These are phyloP conservation scores for Cubamyces lactineus DNA, from an alignment of 768 basidiomycete species.

Conservation along the genomic window DNA sequence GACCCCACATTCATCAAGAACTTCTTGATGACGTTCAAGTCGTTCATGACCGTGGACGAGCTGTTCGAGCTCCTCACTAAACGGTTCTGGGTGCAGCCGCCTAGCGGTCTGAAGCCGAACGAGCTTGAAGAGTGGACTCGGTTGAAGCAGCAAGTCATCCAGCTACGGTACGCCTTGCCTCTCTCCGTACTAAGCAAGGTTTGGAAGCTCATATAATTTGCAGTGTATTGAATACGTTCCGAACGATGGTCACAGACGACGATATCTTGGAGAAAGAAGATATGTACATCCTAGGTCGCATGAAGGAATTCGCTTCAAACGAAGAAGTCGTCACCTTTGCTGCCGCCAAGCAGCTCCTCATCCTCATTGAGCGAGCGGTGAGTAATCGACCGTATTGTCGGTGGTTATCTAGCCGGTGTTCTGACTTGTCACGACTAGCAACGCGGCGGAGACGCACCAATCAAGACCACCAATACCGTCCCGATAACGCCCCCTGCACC, in stretches of 20 bases:
- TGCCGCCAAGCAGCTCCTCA: slow-evolving; percentile 75
- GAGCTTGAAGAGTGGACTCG: slow-evolving; percentile 82
- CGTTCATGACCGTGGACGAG: slow-evolving; percentile 84
- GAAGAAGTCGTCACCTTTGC: slow-evolving; percentile 65
- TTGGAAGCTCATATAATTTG: not conserved
- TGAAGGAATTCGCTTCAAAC: slow-evolving; percentile 77
- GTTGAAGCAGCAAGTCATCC: slow-evolving; percentile 85
- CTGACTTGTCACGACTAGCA: slow-evolving; percentile 27
- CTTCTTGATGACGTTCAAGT: slow-evolving; percentile 96
- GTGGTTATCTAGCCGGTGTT: not conserved
- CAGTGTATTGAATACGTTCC: slow-evolving; percentile 83
- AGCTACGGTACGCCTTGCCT: slow-evolving; percentile 68
- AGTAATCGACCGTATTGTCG: slow-evolving; percentile 34
- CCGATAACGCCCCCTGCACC: slow-evolving; percentile 71
- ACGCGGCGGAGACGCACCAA: slow-evolving; percentile 60
- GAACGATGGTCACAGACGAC: slow-evolving; percentile 84
- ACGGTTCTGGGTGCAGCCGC: slow-evolving; percentile 80
- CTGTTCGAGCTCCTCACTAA: slow-evolving; percentile 80
- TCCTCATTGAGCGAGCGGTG: slow-evolving; percentile 80
- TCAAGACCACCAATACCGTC: slow-evolving; percentile 57
- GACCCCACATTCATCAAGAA: slow-evolving; percentile 83
- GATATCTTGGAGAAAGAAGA: slow-evolving; percentile 89
- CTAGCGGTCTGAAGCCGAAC: slow-evolving; percentile 58
- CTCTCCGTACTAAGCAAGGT: not conserved
- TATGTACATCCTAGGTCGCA: slow-evolving; percentile 73